These are phyloP conservation scores for Vinca minor DNA, from an alignment of 257 asterid species.

Conservation along the genomic window DNA sequence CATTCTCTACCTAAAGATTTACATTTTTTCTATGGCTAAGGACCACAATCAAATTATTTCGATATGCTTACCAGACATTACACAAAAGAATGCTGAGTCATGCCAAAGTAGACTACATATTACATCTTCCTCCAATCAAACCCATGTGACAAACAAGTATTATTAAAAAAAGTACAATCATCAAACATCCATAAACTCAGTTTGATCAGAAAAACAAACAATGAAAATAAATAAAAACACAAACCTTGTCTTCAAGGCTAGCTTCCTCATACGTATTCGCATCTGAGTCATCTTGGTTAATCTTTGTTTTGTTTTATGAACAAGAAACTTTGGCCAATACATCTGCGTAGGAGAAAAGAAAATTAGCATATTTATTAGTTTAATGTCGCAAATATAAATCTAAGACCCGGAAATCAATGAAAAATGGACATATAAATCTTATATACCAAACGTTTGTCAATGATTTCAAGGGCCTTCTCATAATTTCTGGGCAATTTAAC, in stretches of 20 bases:
- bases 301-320: constrained; percentile 86
- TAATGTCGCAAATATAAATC: constrained; percentile 6
- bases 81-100: background rate
- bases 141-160: background rate
- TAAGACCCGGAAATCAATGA: background rate
- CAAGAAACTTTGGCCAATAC: constrained; percentile 88
- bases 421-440: background rate
- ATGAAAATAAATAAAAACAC: constrained; percentile 7
- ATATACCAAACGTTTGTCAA: constrained; percentile 90
- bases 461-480: constrained; percentile 78
- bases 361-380: background rate
- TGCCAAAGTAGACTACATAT: background rate
- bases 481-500: constrained; percentile 88
- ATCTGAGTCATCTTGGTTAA: constrained; percentile 95
- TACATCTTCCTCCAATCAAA: background rate
- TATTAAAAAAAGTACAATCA: background rate
- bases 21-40: background rate
- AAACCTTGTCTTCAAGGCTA: constrained; percentile 90
- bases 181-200: background rate
- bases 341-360: constrained; percentile 31
- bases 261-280: constrained; percentile 96
- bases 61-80: background rate
- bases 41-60: background rate
- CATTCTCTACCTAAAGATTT: background rate
- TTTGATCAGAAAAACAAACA: background rate